These are phyloP conservation scores for Scenedesmus sp. DNA, from an alignment of 163 green algal genomes.

Conservation along the genomic window DNA sequence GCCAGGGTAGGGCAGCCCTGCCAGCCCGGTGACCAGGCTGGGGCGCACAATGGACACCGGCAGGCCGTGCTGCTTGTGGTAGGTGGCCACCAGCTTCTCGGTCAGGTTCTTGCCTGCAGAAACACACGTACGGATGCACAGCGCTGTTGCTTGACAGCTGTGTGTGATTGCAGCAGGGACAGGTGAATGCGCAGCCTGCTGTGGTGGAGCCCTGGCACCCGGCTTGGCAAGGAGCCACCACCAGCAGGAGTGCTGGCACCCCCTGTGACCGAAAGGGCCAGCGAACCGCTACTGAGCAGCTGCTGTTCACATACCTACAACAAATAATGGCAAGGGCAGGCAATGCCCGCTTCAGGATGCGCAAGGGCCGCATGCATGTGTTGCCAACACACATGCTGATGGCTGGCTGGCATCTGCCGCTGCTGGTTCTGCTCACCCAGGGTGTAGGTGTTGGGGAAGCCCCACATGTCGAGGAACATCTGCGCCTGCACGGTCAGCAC, in stretches of 20 bases:
- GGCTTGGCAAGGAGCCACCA: too few relatives aligned
- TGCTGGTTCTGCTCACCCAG: constrained; percentile 35
- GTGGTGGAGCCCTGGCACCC: background rate
- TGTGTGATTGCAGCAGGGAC: background rate
- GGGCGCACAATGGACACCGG: constrained; percentile 54
- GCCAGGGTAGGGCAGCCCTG: constrained; percentile 58
- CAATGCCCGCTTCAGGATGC: too few relatives aligned
- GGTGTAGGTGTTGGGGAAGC: constrained; percentile 69
- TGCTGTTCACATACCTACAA: too few relatives aligned
- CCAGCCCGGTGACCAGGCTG: constrained; percentile 62
- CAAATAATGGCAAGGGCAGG: too few relatives aligned
- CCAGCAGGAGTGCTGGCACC: too few relatives aligned
- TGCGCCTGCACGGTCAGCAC: constrained; percentile 27
- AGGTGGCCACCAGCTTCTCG: constrained; percentile 60
- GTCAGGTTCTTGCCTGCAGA: constrained; percentile 61
- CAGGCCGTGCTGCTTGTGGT: constrained; percentile 41
- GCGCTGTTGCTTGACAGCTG: background rate
- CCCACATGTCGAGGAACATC: constrained; percentile 54
- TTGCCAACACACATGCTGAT: too few relatives aligned
- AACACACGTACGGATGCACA: background rate
- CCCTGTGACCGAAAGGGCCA: too few relatives aligned
- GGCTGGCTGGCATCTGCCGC: background rate
- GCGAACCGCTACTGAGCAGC: too few relatives aligned
- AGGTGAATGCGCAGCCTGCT: too few relatives aligned
- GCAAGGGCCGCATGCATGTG: too few relatives aligned